Percentiles rank a stretch among this genome's conserved stretches.
These are phyloP conservation scores for Aurantiochytrium sp. DNA, from an alignment of 108 stramenopile genomes.

Conservation along the genomic window DNA sequence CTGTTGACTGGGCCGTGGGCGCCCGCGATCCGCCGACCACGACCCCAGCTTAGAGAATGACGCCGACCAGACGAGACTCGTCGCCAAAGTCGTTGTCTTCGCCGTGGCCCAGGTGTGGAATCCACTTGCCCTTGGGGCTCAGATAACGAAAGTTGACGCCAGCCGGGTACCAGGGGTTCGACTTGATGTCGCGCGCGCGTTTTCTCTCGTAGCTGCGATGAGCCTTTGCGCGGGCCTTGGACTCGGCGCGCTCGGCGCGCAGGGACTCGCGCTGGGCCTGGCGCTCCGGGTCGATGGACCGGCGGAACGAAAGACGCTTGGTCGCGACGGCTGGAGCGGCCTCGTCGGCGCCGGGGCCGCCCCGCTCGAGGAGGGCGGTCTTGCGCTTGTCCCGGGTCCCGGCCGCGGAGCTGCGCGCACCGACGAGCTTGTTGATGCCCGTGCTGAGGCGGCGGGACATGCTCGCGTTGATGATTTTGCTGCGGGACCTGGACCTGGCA, in stretches of 20 bases:
- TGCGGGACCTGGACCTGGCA: neutral
- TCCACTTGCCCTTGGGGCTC: neutral
- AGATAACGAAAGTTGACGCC: neutral
- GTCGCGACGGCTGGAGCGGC: neutral
- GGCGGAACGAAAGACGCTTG: slow-evolving; percentile 1
- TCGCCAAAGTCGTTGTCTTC: neutral
- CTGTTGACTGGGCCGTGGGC: too few species aligned
- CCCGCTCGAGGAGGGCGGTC: neutral
- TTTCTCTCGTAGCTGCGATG: neutral
- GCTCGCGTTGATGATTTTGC: neutral
- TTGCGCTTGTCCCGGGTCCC: neutral
- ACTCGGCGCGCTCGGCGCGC: neutral
- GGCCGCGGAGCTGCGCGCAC: neutral
- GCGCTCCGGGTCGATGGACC: neutral
- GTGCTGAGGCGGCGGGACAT: neutral
- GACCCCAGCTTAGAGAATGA: neutral
- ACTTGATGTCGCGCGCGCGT: neutral
- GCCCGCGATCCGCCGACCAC: too few species aligned
- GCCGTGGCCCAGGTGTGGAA: neutral
- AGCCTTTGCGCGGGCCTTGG: neutral
- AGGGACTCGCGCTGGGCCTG: neutral
- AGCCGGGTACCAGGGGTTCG: neutral
- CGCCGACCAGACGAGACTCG: slow-evolving; percentile 18
- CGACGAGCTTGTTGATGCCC: neutral
- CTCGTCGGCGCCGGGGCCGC: neutral